These are phyloP conservation scores for Trichothecium sympodiale DNA, from an alignment of 2,329 filamentous ascomycete species.

Conservation along the genomic window DNA sequence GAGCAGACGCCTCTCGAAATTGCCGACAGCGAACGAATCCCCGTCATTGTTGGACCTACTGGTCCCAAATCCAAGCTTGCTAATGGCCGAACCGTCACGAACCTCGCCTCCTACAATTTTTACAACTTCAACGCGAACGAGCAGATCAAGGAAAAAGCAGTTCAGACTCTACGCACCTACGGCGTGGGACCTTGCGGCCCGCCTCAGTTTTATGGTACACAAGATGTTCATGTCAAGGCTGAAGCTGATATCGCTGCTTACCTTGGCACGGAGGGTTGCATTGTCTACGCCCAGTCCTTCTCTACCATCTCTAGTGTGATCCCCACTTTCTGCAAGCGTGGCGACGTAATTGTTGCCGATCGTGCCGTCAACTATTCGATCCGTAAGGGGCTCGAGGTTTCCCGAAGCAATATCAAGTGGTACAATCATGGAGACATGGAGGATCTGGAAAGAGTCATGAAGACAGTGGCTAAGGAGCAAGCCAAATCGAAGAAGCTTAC, in stretches of 20 bases:
- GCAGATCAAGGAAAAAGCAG: slow-evolving; percentile 85
- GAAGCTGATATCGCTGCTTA: slow-evolving; percentile 89
- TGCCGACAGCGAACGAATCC: slow-evolving; percentile 70
- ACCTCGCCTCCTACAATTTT: slow-evolving; percentile 92
- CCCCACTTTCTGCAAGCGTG: slow-evolving; percentile 91
- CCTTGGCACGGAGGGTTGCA: slow-evolving; percentile 77
- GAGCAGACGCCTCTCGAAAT: slow-evolving; percentile 65
- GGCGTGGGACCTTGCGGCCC: slow-evolving; percentile 95
- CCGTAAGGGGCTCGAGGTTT: slow-evolving; percentile 88
- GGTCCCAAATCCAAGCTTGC: slow-evolving; percentile 82
- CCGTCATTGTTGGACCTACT: slow-evolving; percentile 80
- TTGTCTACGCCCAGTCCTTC: slow-evolving; percentile 93
- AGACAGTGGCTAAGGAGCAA: slow-evolving; percentile 80
- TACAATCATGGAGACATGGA: slow-evolving; percentile 95
- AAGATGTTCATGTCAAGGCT: slow-evolving; percentile 96
- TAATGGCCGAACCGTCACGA: slow-evolving; percentile 82
- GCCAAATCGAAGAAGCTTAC: slow-evolving; percentile 76
- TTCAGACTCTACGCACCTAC: slow-evolving; percentile 87
- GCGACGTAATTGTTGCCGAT: slow-evolving; percentile 94
- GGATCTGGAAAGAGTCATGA: slow-evolving; percentile 76
- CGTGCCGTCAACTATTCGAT: slow-evolving; percentile 88
- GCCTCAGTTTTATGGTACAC: slow-evolving; percentile 95
- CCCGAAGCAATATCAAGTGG: slow-evolving; percentile 82
- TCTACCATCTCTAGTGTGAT: slow-evolving; percentile 96
- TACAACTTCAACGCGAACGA: slow-evolving; percentile 96